Conservation (phyloP, 1,284 basidiomycete genomes). For the Leccinum subspadiceum region DNA sequence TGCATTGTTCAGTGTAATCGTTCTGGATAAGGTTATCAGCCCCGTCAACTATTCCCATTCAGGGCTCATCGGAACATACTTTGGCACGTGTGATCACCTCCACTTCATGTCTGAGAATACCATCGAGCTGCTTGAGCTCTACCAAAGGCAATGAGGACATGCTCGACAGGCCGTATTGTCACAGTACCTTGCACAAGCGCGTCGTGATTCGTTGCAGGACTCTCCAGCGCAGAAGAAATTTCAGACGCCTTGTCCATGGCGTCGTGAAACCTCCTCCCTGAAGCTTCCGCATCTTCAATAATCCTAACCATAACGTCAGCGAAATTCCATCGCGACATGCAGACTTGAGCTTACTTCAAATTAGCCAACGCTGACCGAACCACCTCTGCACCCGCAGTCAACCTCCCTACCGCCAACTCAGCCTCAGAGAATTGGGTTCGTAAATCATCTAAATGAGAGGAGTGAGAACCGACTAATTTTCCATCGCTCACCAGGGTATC, state of each 20-base stretch:
- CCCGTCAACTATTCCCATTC: neutral
- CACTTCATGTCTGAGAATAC: slow-evolving; percentile 57
- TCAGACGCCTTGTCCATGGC: slow-evolving; percentile 55
- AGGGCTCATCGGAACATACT: slow-evolving; percentile 37
- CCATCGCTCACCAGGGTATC: neutral
- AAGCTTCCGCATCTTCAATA: slow-evolving; percentile 58
- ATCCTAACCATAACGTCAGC: slow-evolving; percentile 38
- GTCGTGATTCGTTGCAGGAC: slow-evolving; percentile 54
- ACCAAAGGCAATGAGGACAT: slow-evolving; percentile 6
- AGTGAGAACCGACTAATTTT: neutral
- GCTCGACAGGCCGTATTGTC: neutral
- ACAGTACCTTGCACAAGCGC: slow-evolving; percentile 52
- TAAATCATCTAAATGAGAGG: slow-evolving; percentile 49
- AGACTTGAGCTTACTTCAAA: slow-evolving; percentile 43
- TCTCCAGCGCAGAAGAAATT: slow-evolving; percentile 51
- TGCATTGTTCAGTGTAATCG: slow-evolving; percentile 68
- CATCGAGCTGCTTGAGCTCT: slow-evolving; percentile 68
- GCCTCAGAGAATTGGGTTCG: slow-evolving; percentile 50
- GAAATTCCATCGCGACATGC: neutral
- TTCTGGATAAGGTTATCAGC: slow-evolving; percentile 51
- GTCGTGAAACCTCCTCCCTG: slow-evolving; percentile 55
- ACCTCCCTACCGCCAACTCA: slow-evolving; percentile 50
- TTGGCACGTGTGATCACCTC: slow-evolving; percentile 57
- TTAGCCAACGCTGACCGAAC: slow-evolving; percentile 52
- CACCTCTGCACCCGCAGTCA: slow-evolving; percentile 58